Evolutionary conservation across 2,329 filamentous ascomycete species (phyloP).

Genomic region (Colletotrichum sansevieriae): DNA sequence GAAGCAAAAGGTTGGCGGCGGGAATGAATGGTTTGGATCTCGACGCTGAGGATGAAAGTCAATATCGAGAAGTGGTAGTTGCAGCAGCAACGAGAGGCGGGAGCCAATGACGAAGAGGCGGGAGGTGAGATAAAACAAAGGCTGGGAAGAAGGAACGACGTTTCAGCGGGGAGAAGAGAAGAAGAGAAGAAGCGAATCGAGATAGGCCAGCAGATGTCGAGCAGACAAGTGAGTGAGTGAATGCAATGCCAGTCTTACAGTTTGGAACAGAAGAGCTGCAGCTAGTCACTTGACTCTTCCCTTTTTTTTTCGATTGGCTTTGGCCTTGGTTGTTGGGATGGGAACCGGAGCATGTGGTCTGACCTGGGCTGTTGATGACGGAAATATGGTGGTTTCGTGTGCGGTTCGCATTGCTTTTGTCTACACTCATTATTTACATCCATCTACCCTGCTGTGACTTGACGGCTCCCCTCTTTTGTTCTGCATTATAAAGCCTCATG

Average conservation of each 20-base stretch:
- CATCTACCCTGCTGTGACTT: constrained; percentile 22
- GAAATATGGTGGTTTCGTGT: constrained; percentile 27
- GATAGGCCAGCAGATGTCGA: constrained; percentile 4
- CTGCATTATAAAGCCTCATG: constrained; percentile 3
- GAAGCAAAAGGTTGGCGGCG: not conserved
- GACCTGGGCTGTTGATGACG: constrained; percentile 39
- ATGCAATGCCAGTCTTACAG: constrained; percentile 12
- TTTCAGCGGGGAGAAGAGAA: constrained; percentile 15
- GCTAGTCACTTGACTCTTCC: constrained; percentile 36
- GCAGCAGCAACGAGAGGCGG: constrained; percentile 12
- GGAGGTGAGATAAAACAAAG: constrained; percentile 8
- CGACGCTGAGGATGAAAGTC: not conserved
- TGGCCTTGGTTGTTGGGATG: constrained; percentile 39
- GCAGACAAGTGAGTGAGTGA: constrained; percentile 9
- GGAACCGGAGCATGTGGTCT: constrained; percentile 41
- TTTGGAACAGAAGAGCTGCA: constrained; percentile 5
- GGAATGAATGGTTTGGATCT: constrained; percentile 8
- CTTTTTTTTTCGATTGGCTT: constrained; percentile 28
- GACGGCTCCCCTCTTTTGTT: constrained; percentile 4
- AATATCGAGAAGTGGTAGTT: constrained; percentile 6
- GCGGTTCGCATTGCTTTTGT: constrained; percentile 26
- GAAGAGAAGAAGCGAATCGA: constrained; percentile 18
- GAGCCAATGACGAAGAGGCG: constrained; percentile 28
- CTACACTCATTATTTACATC: constrained; percentile 31
- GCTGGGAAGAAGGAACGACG: constrained; percentile 27